Base-by-base conservation (phyloP, 441 rosid genomes). In the Pelargonium australe region DNA sequence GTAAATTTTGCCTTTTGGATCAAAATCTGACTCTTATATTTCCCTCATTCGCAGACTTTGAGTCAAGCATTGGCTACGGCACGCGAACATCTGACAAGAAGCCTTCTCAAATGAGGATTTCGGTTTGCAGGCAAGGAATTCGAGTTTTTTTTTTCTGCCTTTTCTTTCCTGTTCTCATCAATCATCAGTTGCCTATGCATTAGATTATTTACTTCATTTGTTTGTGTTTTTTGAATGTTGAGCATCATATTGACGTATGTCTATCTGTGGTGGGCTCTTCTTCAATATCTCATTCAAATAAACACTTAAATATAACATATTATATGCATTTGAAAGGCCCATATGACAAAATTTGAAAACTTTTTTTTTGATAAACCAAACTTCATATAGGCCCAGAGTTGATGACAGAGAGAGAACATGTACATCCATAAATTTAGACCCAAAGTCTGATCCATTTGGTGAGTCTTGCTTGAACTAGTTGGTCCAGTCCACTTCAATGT, bases 1-100 rank as follows among this genome's bases (percentile, higher is more conserved):
- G 40, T 34, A 51, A 51, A 1, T 51, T 13, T 51, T n/a, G n/a
- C n/a, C 58, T 12, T 4, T 12, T n/a, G 7, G 17, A 51, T 16
- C 17, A 5, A 12, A 51, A 51, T 51, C 58, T 51, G 14, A 51
- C 58, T 51, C 14, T 3, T 3, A 12, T 51, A 20, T n/a, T 62
- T 58, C 69, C 16, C 40, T 37, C 47, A 65, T 13, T 74, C 82
- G 79, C 81, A 87, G 89, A 85, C 88, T 1, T 74, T 85, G 64
- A 76, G 78, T 69, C 89, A 85, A 73, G 89, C 89, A 77, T 72
- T 85, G 80, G 86, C 86, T 5, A 75, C 85, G 3, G 89, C 92
- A 44, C 84, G 88, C 1, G 89, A 87, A 49, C 89, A 84, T 70
- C 78, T 86, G 79, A 85, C 89, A 31, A 83, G 81, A 77, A 84